Evolutionary conservation across 352 stramenopile species (phyloP).

Genomic region (Pythium vanterpoolii): DNA sequence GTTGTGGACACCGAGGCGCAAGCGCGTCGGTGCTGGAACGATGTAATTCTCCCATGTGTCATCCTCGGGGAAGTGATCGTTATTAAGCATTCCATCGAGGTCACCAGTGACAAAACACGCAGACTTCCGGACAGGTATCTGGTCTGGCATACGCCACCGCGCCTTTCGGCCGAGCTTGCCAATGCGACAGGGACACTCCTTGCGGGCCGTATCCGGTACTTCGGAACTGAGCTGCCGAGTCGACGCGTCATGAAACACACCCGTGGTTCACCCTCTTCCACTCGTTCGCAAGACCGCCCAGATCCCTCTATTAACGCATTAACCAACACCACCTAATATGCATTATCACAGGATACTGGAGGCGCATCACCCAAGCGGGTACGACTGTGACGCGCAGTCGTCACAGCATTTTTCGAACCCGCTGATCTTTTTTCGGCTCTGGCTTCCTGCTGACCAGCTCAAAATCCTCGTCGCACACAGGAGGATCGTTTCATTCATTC

Average conservation of each 20-base stretch:
- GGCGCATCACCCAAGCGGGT: conserved; percentile 9
- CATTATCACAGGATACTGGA: not conserved
- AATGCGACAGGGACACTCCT: not conserved
- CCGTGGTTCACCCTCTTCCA: conserved; percentile 6
- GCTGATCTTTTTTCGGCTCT: not conserved
- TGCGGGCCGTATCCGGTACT: too few relatives aligned
- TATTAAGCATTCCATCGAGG: not conserved
- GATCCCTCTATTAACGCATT: not conserved
- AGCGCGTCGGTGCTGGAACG: conserved; percentile 24
- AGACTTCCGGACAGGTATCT: not conserved
- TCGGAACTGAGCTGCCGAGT: not conserved
- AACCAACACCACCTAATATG: not conserved
- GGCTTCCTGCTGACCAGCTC: too few relatives aligned
- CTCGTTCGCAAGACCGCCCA: not conserved
- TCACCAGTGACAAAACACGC: too few relatives aligned
- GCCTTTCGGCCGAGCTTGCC: too few relatives aligned
- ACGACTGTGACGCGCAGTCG: conserved; percentile 19
- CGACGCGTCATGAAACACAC: not conserved
- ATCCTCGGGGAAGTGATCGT: conserved; percentile 16
- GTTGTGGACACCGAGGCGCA: conserved; percentile 15
- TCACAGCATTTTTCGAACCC: conserved; percentile 23
- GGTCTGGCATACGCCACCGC: not conserved
- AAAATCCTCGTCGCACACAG: too few relatives aligned
- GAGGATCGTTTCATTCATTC: not conserved
- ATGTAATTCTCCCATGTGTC: conserved; percentile 20